A percentile compares a stretch with the other conserved stretches of the same genome.
Evolutionary conservation across 371 early-diverging fungal species (phyloP).

Genomic region (Mortierella sp.): DNA sequence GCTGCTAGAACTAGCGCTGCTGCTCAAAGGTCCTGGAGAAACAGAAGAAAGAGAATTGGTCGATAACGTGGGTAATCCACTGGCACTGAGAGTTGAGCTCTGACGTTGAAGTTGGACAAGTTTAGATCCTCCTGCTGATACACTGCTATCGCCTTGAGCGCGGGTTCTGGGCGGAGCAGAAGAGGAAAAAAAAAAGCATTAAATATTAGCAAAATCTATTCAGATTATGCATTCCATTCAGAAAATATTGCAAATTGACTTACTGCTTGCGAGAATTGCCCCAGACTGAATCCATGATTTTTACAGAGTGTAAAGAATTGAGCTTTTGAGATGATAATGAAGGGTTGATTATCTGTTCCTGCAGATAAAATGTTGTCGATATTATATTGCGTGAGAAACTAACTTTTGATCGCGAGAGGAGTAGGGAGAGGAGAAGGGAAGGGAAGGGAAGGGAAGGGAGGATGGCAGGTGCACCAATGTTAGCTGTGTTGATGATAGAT

Average conservation of each 20-base stretch:
- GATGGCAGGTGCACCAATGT: neutral
- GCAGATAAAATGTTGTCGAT: neutral
- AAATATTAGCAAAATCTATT: too few species aligned
- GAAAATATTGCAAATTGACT: neutral
- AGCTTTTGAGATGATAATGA: neutral
- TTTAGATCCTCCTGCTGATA: slow-evolving; percentile 31
- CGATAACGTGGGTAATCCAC: slow-evolving; percentile 19
- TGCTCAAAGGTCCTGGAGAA: slow-evolving; percentile 27
- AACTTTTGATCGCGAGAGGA: neutral
- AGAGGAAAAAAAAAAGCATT: neutral
- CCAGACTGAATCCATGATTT: slow-evolving; percentile 46
- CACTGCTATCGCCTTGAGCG: slow-evolving; percentile 27
- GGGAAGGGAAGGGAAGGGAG: neutral
- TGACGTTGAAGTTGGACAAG: slow-evolving; percentile 52
- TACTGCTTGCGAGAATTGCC: slow-evolving; percentile 49
- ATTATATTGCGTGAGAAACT: slow-evolving; percentile 2
- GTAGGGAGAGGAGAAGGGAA: neutral
- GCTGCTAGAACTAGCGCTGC: slow-evolving; percentile 10
- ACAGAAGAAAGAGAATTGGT: slow-evolving; percentile 18
- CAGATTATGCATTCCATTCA: too few species aligned
- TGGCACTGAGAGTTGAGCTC: slow-evolving; percentile 21
- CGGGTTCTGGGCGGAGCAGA: slow-evolving; percentile 12
- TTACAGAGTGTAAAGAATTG: neutral
- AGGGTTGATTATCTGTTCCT: neutral
- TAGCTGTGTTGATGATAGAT: neutral